Conservation (phyloP, 2,329 filamentous ascomycete genomes). For the Rhytidhysteron rufulum region DNA sequence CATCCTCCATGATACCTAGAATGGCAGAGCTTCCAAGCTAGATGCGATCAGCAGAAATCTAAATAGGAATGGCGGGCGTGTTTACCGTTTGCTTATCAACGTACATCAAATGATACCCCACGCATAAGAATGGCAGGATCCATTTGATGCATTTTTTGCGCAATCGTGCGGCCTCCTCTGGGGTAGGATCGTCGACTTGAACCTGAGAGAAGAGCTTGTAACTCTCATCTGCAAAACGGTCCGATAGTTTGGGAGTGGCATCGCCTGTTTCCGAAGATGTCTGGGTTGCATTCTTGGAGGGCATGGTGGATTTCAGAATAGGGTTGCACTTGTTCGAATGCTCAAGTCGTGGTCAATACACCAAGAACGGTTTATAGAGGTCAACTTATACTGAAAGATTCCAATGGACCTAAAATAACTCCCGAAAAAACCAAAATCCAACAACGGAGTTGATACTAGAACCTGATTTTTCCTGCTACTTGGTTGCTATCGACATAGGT, state of each 20-base stretch:
- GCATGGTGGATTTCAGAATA: too few relatives aligned
- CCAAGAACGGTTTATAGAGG: too few relatives aligned
- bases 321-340: too few relatives aligned
- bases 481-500: too few relatives aligned
- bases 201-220: conserved; percentile 40
- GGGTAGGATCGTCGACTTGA: conserved; percentile 35
- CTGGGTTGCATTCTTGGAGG: too few relatives aligned
- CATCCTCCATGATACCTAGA: conserved; percentile 29
- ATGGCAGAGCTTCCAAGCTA: conserved; percentile 22
- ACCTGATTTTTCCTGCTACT: too few relatives aligned
- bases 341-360: too few relatives aligned
- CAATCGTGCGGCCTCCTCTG: conserved; percentile 26
- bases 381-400: too few relatives aligned
- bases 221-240: conserved; percentile 40
- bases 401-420: too few relatives aligned
- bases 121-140: conserved; percentile 37
- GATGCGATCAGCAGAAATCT: neutral
- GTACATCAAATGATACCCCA: conserved; percentile 41
- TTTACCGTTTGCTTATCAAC: conserved; percentile 36
- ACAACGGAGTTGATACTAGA: too few relatives aligned
- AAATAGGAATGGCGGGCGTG: neutral
- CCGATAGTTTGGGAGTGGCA: conserved; percentile 34
- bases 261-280: too few relatives aligned
- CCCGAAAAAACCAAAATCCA: too few relatives aligned
- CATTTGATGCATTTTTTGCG: conserved; percentile 35